phyloP scores from a whole-genome alignment of 1,139 yeast genomes.

The Diutina pseudorugosa region DNA sequence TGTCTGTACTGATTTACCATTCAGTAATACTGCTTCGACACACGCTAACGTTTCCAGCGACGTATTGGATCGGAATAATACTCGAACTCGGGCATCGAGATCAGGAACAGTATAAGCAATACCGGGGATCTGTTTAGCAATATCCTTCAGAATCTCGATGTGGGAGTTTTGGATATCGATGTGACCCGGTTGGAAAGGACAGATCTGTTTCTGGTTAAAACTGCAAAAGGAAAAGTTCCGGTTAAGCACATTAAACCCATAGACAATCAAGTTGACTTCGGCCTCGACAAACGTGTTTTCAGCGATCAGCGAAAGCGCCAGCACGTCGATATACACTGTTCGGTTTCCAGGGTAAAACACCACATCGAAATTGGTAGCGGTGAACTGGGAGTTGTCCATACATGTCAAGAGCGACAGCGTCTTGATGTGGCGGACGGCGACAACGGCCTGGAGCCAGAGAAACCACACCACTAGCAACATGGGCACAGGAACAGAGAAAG shows the following conservation, averaged over 20 bases:
- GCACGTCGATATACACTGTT: slow-evolving; percentile 53
- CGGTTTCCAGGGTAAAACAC: slow-evolving; percentile 52
- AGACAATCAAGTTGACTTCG: slow-evolving; percentile 58
- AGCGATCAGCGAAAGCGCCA: slow-evolving; percentile 64
- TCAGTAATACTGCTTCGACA: slow-evolving; percentile 76
- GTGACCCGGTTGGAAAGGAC: slow-evolving; percentile 85
- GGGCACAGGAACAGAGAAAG: no score
- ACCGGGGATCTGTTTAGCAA: slow-evolving; percentile 53
- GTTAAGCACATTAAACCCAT: slow-evolving; percentile 61
- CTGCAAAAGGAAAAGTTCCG: slow-evolving; percentile 53
- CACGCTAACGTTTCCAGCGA: slow-evolving; percentile 56
- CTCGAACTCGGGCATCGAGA: slow-evolving; percentile 77
- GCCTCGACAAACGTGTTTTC: slow-evolving; percentile 57
- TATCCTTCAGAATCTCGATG: slow-evolving; percentile 21
- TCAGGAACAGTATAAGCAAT: slow-evolving; percentile 89
- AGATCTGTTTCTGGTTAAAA: slow-evolving; percentile 36
- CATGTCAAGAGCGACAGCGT: slow-evolving; percentile 4
- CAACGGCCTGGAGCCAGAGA: not conserved
- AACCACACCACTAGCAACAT: not conserved
- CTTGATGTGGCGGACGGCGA: not conserved
- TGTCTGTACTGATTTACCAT: slow-evolving; percentile 92
- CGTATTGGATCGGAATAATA: slow-evolving; percentile 42
- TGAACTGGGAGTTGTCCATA: slow-evolving; percentile 4
- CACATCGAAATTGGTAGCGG: slow-evolving; percentile 38
- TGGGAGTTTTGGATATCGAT: slow-evolving; percentile 42